Evolutionary conservation across 768 basidiomycete genomes (phyloP).

Genomic region (Amanita muscaria): DNA sequence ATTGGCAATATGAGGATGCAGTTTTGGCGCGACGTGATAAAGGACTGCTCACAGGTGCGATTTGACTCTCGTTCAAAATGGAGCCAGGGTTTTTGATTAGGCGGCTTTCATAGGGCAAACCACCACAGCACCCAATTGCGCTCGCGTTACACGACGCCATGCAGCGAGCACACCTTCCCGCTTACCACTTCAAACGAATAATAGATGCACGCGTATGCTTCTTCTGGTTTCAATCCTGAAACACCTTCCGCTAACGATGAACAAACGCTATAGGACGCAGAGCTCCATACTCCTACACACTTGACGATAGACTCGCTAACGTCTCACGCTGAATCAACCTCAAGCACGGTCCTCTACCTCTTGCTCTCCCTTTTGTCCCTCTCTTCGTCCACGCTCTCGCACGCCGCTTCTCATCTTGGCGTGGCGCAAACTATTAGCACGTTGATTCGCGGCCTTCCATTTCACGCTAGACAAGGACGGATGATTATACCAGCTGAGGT

Average conservation of each 20-base stretch:
- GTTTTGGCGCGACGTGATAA: slow-evolving; percentile 81
- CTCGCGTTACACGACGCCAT: slow-evolving; percentile 58
- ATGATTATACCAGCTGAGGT: slow-evolving; percentile 78
- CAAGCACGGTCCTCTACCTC: slow-evolving; percentile 71
- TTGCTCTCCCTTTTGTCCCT: slow-evolving; percentile 59
- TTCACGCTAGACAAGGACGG: slow-evolving; percentile 60
- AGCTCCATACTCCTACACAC: slow-evolving; percentile 55
- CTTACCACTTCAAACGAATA: slow-evolving; percentile 76
- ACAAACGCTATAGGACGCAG: slow-evolving; percentile 41
- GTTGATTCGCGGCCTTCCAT: slow-evolving; percentile 69
- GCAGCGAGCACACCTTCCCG: slow-evolving; percentile 39
- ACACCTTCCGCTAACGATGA: not conserved
- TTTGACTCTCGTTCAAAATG: not conserved
- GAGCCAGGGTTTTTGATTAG: not conserved
- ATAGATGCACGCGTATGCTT: slow-evolving; percentile 72
- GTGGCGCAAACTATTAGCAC: slow-evolving; percentile 62
- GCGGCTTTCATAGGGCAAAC: slow-evolving; percentile 44
- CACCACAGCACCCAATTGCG: slow-evolving; percentile 75
- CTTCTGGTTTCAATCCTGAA: not conserved
- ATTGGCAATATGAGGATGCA: slow-evolving; percentile 83
- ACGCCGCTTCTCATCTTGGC: slow-evolving; percentile 79
- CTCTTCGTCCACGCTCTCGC: slow-evolving; percentile 47
- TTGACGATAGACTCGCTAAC: slow-evolving; percentile 60
- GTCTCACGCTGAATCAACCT: slow-evolving; percentile 71
- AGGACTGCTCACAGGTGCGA: slow-evolving; percentile 55